phyloP scores from a whole-genome alignment of 495 filamentous ascomycete genomes.

The Penicillium cataractarum region DNA sequence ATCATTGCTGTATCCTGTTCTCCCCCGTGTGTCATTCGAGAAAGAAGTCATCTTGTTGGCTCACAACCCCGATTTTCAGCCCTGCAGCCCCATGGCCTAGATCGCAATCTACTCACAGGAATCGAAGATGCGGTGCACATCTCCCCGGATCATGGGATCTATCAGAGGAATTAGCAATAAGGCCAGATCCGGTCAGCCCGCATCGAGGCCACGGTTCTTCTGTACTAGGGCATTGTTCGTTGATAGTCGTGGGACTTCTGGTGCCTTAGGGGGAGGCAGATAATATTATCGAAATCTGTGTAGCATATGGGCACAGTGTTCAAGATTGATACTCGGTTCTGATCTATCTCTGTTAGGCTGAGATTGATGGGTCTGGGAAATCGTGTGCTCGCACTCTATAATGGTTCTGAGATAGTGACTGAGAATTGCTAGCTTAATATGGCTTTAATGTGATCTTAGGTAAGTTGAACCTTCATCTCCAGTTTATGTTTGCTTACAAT shows the following conservation, averaged over 20 bases:
- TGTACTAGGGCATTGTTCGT: background rate
- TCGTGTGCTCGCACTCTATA: background rate
- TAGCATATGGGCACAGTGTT: background rate
- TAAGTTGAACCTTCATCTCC: background rate
- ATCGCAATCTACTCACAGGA: background rate
- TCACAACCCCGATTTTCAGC: constrained; percentile 3
- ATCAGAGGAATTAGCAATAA: constrained; percentile 16
- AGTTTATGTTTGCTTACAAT: background rate
- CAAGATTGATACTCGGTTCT: background rate
- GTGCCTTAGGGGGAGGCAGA: background rate
- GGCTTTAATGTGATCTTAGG: background rate
- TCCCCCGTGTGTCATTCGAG: too few species aligned
- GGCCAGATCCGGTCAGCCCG: constrained; percentile 12
- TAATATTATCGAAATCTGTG: background rate
- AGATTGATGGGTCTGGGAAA: background rate
- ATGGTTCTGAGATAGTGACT: background rate
- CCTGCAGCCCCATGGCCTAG: constrained; percentile 8
- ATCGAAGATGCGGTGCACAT: background rate
- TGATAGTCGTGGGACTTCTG: background rate
- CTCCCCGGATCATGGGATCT: constrained; percentile 20
- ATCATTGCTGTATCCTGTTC: too few species aligned
- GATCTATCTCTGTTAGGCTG: background rate
- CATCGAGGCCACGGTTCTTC: background rate
- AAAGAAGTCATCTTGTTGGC: background rate
- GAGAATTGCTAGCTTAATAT: background rate